These are phyloP conservation scores for Heliamphora pulchella DNA, from an alignment of 179 eudicot genomes.

Conservation along the genomic window DNA sequence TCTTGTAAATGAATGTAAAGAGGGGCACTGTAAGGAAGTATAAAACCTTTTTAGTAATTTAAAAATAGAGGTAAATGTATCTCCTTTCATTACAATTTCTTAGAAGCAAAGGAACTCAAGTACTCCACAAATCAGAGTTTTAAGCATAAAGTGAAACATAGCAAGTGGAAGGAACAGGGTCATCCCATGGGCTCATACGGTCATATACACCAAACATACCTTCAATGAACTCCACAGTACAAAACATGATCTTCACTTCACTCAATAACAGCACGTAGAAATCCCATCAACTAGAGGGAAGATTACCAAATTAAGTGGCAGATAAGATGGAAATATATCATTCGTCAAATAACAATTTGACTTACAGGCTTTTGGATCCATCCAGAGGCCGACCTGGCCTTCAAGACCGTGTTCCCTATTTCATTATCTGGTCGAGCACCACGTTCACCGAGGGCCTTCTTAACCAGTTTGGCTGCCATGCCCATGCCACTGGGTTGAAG, in stretches of 20 bases:
- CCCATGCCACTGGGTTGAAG: slow-evolving; percentile 39
- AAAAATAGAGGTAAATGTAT: too few relatives aligned
- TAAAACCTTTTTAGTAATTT: too few relatives aligned
- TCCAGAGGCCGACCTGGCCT: slow-evolving; percentile 27
- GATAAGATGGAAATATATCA: neutral
- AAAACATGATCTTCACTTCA: neutral
- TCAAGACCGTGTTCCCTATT: slow-evolving; percentile 24
- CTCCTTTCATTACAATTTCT: neutral
- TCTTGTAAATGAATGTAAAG: too few relatives aligned
- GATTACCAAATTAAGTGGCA: neutral
- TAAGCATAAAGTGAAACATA: neutral
- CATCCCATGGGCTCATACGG: neutral
- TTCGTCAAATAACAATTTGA: neutral
- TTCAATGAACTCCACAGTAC: neutral
- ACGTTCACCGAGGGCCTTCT: slow-evolving; percentile 27
- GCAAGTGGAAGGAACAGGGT: neutral
- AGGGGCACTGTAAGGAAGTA: too few relatives aligned
- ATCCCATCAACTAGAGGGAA: neutral
- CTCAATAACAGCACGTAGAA: neutral
- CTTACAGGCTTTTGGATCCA: slow-evolving; percentile 53
- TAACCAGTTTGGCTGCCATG: slow-evolving; percentile 32
- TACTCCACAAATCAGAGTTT: neutral
- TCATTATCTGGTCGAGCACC: slow-evolving; percentile 26
- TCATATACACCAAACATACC: neutral
- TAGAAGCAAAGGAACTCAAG: neutral